phyloP scores from a whole-genome alignment of 2,329 filamentous ascomycete genomes.

The Coniochaeta hoffmannii region DNA sequence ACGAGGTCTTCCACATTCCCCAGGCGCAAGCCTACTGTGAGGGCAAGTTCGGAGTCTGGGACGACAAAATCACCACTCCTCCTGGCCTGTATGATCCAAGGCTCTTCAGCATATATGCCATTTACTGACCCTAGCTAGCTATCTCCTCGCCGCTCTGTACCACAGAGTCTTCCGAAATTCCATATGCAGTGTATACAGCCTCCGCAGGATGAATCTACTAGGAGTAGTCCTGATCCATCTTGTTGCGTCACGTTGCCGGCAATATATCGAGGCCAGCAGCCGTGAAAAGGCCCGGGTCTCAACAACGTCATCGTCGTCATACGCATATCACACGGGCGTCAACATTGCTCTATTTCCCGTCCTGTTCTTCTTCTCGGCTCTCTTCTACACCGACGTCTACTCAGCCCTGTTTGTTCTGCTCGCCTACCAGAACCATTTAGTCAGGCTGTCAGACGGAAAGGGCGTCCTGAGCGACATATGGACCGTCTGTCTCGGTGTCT shows the following conservation, averaged over 20 bases:
- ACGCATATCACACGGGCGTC: slow-evolving; percentile 54
- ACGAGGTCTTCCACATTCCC: slow-evolving; percentile 82
- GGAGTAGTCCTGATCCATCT: slow-evolving; percentile 33
- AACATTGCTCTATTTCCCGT: slow-evolving; percentile 83
- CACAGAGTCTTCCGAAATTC: slow-evolving; percentile 21
- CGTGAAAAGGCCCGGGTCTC: slow-evolving; percentile 8
- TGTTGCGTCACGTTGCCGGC: slow-evolving; percentile 44
- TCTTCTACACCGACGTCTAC: slow-evolving; percentile 92
- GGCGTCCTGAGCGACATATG: slow-evolving; percentile 31
- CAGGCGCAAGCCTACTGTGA: slow-evolving; percentile 85
- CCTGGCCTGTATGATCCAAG: slow-evolving; percentile 63
- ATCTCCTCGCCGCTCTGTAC: slow-evolving; percentile 36
- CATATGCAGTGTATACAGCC: slow-evolving; percentile 30
- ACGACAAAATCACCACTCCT: slow-evolving; percentile 95
- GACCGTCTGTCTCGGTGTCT: slow-evolving; percentile 50
- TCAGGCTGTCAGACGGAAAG: slow-evolving; percentile 26
- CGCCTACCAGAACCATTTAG: slow-evolving; percentile 53
- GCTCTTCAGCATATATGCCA: slow-evolving; percentile 5
- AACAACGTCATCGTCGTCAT: slow-evolving; percentile 20
- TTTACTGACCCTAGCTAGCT: slow-evolving; percentile 24
- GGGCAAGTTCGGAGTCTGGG: slow-evolving; percentile 71
- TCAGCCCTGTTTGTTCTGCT: slow-evolving; percentile 70
- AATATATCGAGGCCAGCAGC: slow-evolving; percentile 39
- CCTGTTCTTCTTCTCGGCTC: slow-evolving; percentile 88
- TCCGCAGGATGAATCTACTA: slow-evolving; percentile 42